phyloP scores from a whole-genome alignment of 1,139 yeast species.

The Hyphopichia wangnamkhiaoensis region DNA sequence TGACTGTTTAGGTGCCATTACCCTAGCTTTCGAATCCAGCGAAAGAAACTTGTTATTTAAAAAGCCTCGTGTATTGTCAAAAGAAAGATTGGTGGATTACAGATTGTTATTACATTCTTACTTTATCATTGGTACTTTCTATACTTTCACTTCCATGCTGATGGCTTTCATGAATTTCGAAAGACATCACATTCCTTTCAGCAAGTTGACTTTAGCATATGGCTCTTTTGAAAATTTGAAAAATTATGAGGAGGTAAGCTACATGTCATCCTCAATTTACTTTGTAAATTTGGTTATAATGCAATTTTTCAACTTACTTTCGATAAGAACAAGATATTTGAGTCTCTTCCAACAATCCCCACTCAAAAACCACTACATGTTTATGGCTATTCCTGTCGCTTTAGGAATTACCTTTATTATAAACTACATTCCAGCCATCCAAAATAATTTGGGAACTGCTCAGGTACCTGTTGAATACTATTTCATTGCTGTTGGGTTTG shows the following conservation, averaged over 20 bases:
- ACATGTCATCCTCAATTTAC: constrained; percentile 48
- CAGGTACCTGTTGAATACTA: constrained; percentile 50
- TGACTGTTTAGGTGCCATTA: constrained; percentile 48
- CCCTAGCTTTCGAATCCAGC: constrained; percentile 46
- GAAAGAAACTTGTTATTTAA: constrained; percentile 45
- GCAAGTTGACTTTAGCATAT: constrained; percentile 36
- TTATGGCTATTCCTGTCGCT: constrained; percentile 39
- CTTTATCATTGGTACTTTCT: constrained; percentile 43
- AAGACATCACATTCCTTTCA: constrained; percentile 39
- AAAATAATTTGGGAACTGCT: constrained; percentile 35
- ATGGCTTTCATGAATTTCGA: constrained; percentile 43
- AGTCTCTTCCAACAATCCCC: constrained; percentile 46
- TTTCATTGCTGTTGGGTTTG: constrained; percentile 50
- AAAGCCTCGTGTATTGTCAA: constrained; percentile 45
- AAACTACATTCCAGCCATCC: constrained; percentile 48
- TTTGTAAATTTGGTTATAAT: constrained; percentile 51
- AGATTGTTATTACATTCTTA: constrained; percentile 47
- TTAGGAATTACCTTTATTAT: constrained; percentile 45
- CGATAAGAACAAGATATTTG: constrained; percentile 46
- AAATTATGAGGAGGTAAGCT: constrained; percentile 23
- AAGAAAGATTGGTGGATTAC: constrained; percentile 44
- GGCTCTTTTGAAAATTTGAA: constrained; percentile 33
- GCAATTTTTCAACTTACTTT: constrained; percentile 50
- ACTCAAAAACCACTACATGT: constrained; percentile 22
- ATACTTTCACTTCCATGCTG: constrained; percentile 44